phyloP scores from a whole-genome alignment of 1,284 basidiomycete genomes.

The Sanghuangporus baumii region DNA sequence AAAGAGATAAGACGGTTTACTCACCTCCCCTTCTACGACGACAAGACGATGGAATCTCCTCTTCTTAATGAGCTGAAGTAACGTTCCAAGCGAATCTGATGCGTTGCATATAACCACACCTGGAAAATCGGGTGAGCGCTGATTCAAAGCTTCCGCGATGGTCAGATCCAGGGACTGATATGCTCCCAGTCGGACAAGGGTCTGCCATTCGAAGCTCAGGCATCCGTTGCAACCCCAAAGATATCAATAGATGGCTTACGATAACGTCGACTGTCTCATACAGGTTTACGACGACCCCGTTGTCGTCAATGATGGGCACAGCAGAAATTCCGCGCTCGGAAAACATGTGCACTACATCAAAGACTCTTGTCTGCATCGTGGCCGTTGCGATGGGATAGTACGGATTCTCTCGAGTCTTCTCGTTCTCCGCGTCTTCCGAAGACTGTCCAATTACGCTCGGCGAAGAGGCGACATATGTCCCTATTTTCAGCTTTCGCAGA shows the following conservation, averaged over 20 bases:
- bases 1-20: constrained; percentile 19
- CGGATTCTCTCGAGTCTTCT: constrained; percentile 42
- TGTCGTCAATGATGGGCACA: constrained; percentile 92
- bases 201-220: constrained; percentile 43
- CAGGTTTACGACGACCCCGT: constrained; percentile 92
- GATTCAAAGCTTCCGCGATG: constrained; percentile 89
- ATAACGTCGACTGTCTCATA: constrained; percentile 99
- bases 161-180: constrained; percentile 94
- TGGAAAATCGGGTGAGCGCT: constrained; percentile 89
- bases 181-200: constrained; percentile 89
- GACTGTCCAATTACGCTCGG: constrained; percentile 19
- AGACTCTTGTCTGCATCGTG: constrained; percentile 87
- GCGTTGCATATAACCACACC: constrained; percentile 96
- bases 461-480: constrained; percentile 76
- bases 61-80: constrained; percentile 90
- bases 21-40: constrained; percentile 82
- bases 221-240: background rate
- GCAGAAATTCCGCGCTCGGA: constrained; percentile 94
- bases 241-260: constrained; percentile 46
- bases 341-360: constrained; percentile 99
- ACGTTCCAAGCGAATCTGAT: constrained; percentile 87
- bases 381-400: constrained; percentile 92
- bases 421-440: constrained; percentile 35
- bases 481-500: constrained; percentile 86
- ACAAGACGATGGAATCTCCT: constrained; percentile 91